Percentiles rank a stretch among this genome's conserved stretches.
Evolutionary conservation across 257 asterid genomes (phyloP).

Genomic region (Ballota nigra): DNA sequence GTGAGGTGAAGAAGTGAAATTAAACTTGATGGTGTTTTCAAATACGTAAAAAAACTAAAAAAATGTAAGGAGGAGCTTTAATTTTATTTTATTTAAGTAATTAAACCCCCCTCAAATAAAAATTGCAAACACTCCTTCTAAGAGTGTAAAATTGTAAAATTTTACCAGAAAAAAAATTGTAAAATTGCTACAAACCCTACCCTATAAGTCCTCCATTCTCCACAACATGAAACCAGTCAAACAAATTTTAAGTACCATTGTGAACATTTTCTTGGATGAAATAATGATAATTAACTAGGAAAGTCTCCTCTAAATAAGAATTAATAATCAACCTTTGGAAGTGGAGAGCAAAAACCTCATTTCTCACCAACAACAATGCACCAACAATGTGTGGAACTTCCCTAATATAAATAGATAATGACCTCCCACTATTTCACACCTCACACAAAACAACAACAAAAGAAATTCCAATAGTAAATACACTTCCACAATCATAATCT

Average conservation of each 20-base stretch:
- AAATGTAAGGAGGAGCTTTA: no score
- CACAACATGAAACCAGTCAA: background rate
- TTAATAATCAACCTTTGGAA: constrained; percentile 7
- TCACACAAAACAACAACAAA: background rate
- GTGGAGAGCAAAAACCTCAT: constrained; percentile 34
- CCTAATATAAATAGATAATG: constrained; percentile 21
- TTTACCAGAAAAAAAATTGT: no score
- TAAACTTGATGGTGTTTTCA: no score
- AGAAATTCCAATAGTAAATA: background rate
- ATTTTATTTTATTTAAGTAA: no score
- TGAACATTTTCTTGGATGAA: background rate
- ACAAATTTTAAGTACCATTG: background rate
- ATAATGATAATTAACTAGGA: background rate
- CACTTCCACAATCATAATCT: constrained; percentile 6
- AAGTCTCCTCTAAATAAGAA: constrained; percentile 14
- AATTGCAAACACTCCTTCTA: no score
- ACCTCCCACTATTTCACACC: constrained; percentile 29
- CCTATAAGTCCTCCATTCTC: background rate
- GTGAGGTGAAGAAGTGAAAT: no score
- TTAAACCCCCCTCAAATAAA: no score
- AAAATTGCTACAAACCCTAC: no score
- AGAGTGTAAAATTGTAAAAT: no score
- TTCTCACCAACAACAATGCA: constrained; percentile 38
- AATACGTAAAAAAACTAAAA: no score
- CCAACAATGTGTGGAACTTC: constrained; percentile 32